Percentiles rank a stretch among this genome's conserved stretches.
These are phyloP conservation scores for Epichloe brachyelytri DNA, from an alignment of 2,329 filamentous ascomycete species.

Conservation along the genomic window DNA sequence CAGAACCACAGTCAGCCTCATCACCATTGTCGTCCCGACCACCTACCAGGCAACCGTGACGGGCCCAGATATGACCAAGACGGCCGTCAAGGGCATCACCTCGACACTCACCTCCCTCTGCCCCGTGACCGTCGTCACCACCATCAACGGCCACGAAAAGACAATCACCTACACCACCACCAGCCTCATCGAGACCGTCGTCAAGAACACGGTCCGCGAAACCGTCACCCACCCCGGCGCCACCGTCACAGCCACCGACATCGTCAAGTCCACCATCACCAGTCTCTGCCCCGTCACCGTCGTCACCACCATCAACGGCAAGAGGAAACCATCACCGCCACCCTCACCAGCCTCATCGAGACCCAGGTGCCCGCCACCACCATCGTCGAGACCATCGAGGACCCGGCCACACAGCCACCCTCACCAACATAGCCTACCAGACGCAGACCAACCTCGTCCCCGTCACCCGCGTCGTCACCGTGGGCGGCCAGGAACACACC, in stretches of 20 bases:
- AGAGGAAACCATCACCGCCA: conserved; percentile 22
- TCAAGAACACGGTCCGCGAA: conserved; percentile 21
- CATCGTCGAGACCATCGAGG: conserved; percentile 16
- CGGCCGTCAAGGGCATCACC: conserved; percentile 22
- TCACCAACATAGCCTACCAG: conserved; percentile 18
- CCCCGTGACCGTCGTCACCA: conserved; percentile 32
- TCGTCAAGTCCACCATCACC: conserved; percentile 28
- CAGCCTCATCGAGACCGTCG: conserved; percentile 21
- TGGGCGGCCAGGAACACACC: conserved; percentile 17
- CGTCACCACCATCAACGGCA: conserved; percentile 29
- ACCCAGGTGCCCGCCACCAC: conserved; percentile 21
- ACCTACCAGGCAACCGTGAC: conserved; percentile 11
- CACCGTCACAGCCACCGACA: conserved; percentile 7
- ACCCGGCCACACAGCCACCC: conserved; percentile 6
- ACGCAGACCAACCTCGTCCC: conserved; percentile 26
- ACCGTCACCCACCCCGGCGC: conserved; percentile 6
- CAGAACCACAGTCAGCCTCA: conserved; percentile 12
- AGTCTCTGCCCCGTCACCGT: conserved; percentile 25
- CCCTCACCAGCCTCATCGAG: conserved; percentile 25
- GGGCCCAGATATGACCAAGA: conserved; percentile 20
- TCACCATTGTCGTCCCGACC: conserved; percentile 16
- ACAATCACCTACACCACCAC: conserved; percentile 27
- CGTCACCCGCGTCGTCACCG: conserved; percentile 21
- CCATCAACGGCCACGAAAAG: conserved; percentile 25
- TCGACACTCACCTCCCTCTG: conserved; percentile 30